Evolutionary conservation across 306 rosid genomes (phyloP), one percentile per base, ranked within the genome.

Genomic region (Dalbergia oliveri): DNA sequence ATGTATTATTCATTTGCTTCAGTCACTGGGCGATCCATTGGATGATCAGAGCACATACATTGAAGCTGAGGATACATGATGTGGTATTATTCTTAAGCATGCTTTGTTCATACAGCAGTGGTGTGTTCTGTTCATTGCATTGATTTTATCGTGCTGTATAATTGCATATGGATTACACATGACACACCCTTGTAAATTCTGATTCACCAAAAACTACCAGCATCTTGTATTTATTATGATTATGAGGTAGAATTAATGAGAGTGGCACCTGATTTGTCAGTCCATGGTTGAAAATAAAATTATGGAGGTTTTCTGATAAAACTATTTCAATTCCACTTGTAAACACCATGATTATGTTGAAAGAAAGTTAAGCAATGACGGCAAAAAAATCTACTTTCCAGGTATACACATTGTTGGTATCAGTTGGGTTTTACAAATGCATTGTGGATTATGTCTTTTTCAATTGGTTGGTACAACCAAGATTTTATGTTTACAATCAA

Each of bases 21-120:
- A 83, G 89, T 80, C 87, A 18, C 59, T 60, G 58, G 81, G 81
- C 18, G 73, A 81, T 62, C 26, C 68, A n/a, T 12, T 77, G 76
- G 83, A 79, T 81, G 83, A 80, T 82, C 81, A 63, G 76, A 72
- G 49, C 19, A 19, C 60, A 69, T 10, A 63, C 62, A 56, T n/a
- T 72, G 81, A 66, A 61, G 73, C 72, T 61, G 81, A 61, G 37
- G 85, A 64, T 60, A 4, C 76, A 47, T 65, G 45, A 64, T 75
- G 43, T 19, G n/a, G 51, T 51, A 14, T 45, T 33, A 5, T 31
- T 16, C 57, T 66, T 21, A 47, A 54, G 79, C 69, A 76, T 70
- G 69, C 50, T 70, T 63, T 79, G 15, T 50, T 45, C 37, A 21
- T 18, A 70, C 66, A 5, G 26, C 9, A 9, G 50, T 11, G 50